Conservation (phyloP, 1,139 yeast genomes). For the Debaryomycetaceae sp. region DNA sequence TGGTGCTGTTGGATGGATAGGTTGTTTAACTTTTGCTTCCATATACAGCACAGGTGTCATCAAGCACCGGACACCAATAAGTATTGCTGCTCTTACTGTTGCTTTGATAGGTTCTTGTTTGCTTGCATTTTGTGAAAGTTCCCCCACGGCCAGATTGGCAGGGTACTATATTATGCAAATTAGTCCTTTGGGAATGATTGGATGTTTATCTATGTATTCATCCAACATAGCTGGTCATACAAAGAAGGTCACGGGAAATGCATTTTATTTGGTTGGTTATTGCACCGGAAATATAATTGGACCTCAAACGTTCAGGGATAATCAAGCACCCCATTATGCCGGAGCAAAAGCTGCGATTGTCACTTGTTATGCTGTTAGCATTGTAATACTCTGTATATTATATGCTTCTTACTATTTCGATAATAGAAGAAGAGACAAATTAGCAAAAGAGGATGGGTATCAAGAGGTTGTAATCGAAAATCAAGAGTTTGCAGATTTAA, state of each 20-base stretch:
- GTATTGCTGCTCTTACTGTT: neutral
- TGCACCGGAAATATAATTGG: constrained; percentile 5
- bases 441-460: constrained; percentile 2
- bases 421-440: constrained; percentile 6
- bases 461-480: constrained; percentile 1
- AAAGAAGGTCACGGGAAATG: constrained; percentile 16
- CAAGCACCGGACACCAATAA: neutral
- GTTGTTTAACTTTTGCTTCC: neutral
- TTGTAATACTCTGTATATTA: constrained; percentile 18
- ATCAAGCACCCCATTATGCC: constrained; percentile 23
- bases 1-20: constrained; percentile 32
- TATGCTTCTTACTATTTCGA: constrained; percentile 11
- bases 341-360: constrained; percentile 48
- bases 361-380: constrained; percentile 33
- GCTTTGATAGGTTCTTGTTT: neutral
- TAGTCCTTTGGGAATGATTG: constrained; percentile 30
- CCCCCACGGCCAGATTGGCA: neutral
- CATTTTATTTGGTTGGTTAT: constrained; percentile 18
- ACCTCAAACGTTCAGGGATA: constrained; percentile 1
- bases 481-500: constrained; percentile 12
- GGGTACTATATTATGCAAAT: constrained; percentile 5
- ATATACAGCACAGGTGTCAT: no score
- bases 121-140: constrained; percentile 7
- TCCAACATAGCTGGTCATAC: constrained; percentile 8
- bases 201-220: constrained; percentile 16